Evolutionary conservation across 495 filamentous ascomycete species (phyloP), one percentile per base, ranked within the genome.

Genomic region (Annulohypoxylon stygium): DNA sequence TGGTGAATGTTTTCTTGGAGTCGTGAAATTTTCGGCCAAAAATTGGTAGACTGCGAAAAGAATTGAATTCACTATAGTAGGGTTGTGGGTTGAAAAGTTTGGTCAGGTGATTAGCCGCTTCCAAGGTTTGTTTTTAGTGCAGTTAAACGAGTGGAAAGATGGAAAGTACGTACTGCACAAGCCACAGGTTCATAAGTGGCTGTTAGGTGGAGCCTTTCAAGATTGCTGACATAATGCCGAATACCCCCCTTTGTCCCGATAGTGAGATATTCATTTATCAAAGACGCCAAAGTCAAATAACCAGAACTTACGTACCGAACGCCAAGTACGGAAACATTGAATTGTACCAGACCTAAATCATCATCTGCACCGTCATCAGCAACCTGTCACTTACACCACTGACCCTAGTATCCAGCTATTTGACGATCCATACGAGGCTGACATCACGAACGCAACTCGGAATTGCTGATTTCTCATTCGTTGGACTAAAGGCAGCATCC

Each of bases 21-120:
- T 79, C 75, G 71, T 79, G 76, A 76, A 78, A 77, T 74, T 76
- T 75, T 50, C 62, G 67, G 72, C 78, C 57, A 66, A 54, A 51
- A 75, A 77, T 79, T 73, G 75, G 71, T 74, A 73, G 74, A 67
- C 53, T 53, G 33, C 67, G 66, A 72, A 75, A 72, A 75, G 77
- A 75, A 66, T 77, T 79, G 75, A 75, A 73, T 74, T 76, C 26
- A 62, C 74, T 20, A 34, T 23, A 58, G 70, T 76, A 73, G 74
- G 70, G 70, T 76, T 73, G 74, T 76, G 74, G 70, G 74, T 54
- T 62, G 63, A 71, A 74, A 68, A 72, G 54, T 77, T 70, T 64
- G 60, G 70, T 71, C 71, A 73, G 37, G 70, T 76, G 70, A 74
- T 67, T 51, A 53, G 26, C 41, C 34, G 16, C 16, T 45, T 61